These are phyloP conservation scores for Sporothrix pseudoabietina DNA, from an alignment of 2,329 filamentous ascomycete species.

Conservation along the genomic window DNA sequence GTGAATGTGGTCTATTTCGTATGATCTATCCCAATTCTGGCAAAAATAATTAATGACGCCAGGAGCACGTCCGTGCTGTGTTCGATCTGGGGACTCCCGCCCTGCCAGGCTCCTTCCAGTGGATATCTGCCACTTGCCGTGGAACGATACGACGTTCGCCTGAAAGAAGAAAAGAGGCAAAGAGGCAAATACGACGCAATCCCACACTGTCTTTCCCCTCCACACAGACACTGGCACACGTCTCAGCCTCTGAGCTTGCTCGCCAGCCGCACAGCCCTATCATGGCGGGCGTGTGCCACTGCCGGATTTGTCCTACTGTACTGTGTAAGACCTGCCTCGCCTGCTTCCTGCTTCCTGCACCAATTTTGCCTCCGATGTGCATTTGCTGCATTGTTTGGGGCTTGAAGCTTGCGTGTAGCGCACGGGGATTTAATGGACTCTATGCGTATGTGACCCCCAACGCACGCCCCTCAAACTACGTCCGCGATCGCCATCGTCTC, in stretches of 20 bases:
- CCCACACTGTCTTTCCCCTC: neutral
- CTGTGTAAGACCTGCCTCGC: neutral
- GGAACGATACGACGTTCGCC: conserved; percentile 13
- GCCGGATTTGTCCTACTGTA: neutral
- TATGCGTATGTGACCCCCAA: neutral
- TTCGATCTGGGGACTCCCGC: neutral
- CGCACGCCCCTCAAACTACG: neutral
- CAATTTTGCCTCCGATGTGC: neutral
- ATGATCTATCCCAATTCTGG: neutral
- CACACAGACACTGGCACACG: neutral
- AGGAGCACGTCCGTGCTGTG: conserved; percentile 5
- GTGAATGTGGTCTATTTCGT: neutral
- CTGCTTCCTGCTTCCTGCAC: neutral
- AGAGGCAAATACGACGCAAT: neutral
- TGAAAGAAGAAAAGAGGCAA: neutral
- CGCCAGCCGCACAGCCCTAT: neutral
- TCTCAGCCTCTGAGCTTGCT: neutral
- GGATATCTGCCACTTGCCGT: neutral
- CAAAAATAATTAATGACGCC: neutral
- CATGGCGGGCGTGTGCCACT: too few relatives aligned
- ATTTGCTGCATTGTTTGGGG: neutral
- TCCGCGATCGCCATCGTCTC: conserved; percentile 23
- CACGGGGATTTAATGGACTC: neutral
- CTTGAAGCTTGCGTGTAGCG: neutral
- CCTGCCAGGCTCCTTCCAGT: neutral